Evolutionary conservation across 2,329 filamentous ascomycete species (phyloP), one percentile per base, ranked within the genome.

Genomic region (Cytospora piceicola): DNA sequence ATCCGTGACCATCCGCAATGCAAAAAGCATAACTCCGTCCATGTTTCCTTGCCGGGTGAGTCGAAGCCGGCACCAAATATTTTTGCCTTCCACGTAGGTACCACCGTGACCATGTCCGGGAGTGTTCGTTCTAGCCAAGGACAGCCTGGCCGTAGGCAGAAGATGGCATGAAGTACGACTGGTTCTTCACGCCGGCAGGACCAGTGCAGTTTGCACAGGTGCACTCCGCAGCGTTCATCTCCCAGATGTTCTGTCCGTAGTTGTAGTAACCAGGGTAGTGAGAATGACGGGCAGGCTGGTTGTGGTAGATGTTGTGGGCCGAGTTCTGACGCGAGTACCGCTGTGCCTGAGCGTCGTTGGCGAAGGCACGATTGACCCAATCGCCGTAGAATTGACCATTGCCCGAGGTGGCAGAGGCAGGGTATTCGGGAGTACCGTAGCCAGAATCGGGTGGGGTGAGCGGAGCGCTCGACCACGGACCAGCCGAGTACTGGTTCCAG

Each of bases 391-490:
- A 87, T 42, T 80, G 82, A 27, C 81, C 77, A 63, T 86, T 86
- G 69, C 80, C 79, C 0, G 84, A 82, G 0, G 84, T 79, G 4
- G 85, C 82, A 52, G 85, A 86, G 73, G 83, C 81, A 58, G 80
- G 77, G 68, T 87, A 85, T 70, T 88, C 85, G 5, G 85, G 85
- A 0, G 85, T 88, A 53, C 85, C 84, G 64, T 88, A 88, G 7
- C 85, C 85, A 24, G 85, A 88, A 68, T 88, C 85, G 1, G 85
- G 85, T 2, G 85, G 85, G 0, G 85, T 87, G 64, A 87, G 75
- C 8, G 84, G 84, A 15, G 75, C 66, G 8, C 61, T 62, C 27
- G 72, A 69, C 80, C 80, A 78, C 17, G 82, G 78, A 46, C 74
- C 72, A 8, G 75, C 70, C 42, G 75, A 77, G 67, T 81, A 81